Evolutionary conservation across 1,284 basidiomycete genomes (phyloP), one percentile per base, ranked within the genome.

Genomic region (Xerocomus minutiporus): DNA sequence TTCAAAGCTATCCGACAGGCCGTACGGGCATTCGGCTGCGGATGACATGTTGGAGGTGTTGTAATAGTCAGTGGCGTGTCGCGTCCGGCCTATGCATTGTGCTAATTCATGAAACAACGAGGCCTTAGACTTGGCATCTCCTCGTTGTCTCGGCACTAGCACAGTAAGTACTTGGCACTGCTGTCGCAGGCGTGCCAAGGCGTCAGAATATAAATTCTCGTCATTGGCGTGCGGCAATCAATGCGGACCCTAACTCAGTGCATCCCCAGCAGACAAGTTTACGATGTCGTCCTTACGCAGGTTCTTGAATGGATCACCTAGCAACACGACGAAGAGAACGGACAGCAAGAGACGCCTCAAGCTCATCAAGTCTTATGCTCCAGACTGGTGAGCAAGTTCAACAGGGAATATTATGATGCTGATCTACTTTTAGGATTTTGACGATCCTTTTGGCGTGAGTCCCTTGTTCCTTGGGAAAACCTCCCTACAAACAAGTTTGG

Each of bases 391-490:
- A 57, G 79, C 32, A 8, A 9, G 48, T 36, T 52, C 23, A 45
- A 32, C 41, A 34, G 41, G 40, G 35, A n/a, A 34, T 51, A 28
- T 15, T 49, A 54, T 46, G 45, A 36, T 36, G n/a, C 39, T 44
- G 46, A 54, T 36, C 13, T 41, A 3, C 51, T 42, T 20, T 46
- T 31, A 86, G 90, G 90, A 64, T 82, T 29, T 62, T 91, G n/a
- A 86, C 85, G 11, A 75, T 89, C 46, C 63, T 75, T 23, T 71
- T 92, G 35, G 83, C 82, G 91, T 92, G 68, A 49, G 86, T 77
- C 34, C 32, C 8, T 50, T 40, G 25, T 51, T 43, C 46, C 38
- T 25, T 23, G 1, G n/a, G 31, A 15, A 7, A 38, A 2, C 11
- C 20, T 9, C 25, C 43, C 56, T 41, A 53, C 52, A 9, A 11